These are phyloP conservation scores for Triangularia setosa DNA, from an alignment of 2,329 filamentous ascomycete species.

Conservation along the genomic window DNA sequence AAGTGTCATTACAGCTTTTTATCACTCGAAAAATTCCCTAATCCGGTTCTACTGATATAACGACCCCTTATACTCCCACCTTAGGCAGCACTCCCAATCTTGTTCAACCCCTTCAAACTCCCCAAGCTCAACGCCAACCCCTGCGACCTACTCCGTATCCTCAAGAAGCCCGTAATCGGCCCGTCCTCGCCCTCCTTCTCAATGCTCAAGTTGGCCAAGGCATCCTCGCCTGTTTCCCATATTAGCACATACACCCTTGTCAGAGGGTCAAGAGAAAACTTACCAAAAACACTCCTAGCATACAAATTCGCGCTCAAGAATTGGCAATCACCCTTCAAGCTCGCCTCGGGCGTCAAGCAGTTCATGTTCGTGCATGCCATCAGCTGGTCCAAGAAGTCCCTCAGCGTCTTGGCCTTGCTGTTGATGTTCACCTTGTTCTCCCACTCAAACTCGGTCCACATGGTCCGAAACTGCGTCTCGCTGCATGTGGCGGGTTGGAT, in stretches of 20 bases:
- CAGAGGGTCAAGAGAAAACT: slow-evolving; percentile 40
- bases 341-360: slow-evolving; percentile 93
- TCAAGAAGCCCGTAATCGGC: slow-evolving; percentile 92
- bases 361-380: slow-evolving; percentile 99
- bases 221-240: slow-evolving; percentile 76
- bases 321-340: slow-evolving; percentile 94
- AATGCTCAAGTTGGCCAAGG: slow-evolving; percentile 93
- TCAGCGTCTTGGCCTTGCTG: slow-evolving; percentile 86
- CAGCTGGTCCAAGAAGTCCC: slow-evolving; percentile 87
- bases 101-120: slow-evolving; percentile 90
- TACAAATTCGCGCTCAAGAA: slow-evolving; percentile 97
- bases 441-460: slow-evolving; percentile 99
- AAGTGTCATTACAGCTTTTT: background rate
- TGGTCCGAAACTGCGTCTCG: slow-evolving; percentile 98
- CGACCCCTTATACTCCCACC: background rate
- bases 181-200: slow-evolving; percentile 96
- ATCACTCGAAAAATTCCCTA: background rate
- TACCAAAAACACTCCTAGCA: slow-evolving; percentile 96
- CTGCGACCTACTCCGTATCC: slow-evolving; percentile 95
- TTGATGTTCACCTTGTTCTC: slow-evolving; percentile 99
- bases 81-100: slow-evolving; percentile 53
- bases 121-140: slow-evolving; percentile 90
- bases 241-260: background rate
- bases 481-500: slow-evolving; percentile 96
- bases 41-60: background rate